Evolutionary conservation across 2,329 filamentous ascomycete species (phyloP).

Genomic region (Teratosphaeria destructans): DNA sequence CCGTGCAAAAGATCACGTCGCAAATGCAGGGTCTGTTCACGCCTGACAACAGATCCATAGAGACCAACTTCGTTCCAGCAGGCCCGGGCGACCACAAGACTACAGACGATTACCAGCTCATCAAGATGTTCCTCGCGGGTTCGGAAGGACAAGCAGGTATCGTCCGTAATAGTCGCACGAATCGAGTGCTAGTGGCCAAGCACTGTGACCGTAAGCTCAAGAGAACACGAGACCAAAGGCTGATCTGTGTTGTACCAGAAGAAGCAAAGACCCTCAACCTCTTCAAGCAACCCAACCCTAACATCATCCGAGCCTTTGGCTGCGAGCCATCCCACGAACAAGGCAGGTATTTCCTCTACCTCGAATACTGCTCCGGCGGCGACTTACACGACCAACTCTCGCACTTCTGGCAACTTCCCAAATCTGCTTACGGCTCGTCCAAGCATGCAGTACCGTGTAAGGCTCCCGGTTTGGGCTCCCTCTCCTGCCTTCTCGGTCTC

Average conservation of each 20-base stretch:
- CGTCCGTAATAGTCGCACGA: neutral
- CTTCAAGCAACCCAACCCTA: neutral
- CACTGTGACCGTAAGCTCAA: neutral
- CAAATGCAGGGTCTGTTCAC: neutral
- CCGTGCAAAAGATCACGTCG: neutral
- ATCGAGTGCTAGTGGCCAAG: conserved; percentile 1
- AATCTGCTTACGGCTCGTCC: neutral
- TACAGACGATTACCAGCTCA: neutral
- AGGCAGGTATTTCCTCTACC: neutral
- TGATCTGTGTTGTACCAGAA: neutral
- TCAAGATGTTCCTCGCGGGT: neutral
- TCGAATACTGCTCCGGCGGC: conserved; percentile 1
- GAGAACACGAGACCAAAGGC: neutral
- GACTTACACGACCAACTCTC: neutral
- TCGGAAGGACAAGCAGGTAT: neutral
- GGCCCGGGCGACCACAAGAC: neutral
- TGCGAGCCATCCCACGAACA: neutral
- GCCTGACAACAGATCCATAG: neutral
- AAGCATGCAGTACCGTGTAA: neutral
- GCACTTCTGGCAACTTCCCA: neutral
- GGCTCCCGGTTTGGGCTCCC: neutral
- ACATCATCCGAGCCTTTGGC: neutral
- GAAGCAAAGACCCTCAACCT: neutral
- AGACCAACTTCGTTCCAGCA: neutral
- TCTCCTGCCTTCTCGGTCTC: neutral